These are phyloP conservation scores for Bombardia bombarda DNA, from an alignment of 495 filamentous ascomycete species.

Conservation along the genomic window DNA sequence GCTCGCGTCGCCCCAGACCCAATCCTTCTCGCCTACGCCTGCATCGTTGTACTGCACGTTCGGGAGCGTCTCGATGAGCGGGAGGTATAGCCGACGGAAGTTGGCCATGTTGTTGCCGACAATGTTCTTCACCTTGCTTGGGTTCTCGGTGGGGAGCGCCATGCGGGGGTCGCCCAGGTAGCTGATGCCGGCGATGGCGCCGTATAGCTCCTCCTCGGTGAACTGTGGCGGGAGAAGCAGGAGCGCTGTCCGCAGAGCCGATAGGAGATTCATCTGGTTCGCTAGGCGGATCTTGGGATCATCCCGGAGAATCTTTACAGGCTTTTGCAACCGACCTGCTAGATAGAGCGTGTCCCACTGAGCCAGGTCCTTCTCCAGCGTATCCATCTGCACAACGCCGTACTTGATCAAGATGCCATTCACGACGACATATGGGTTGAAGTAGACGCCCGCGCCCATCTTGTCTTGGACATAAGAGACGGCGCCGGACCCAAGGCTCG, in stretches of 20 bases:
- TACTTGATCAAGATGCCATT: constrained; percentile 97
- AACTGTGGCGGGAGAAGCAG: constrained; percentile 76
- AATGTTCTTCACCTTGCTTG: constrained; percentile 89
- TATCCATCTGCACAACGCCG: constrained; percentile 87
- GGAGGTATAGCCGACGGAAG: constrained; percentile 83
- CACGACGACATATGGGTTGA: constrained; percentile 92
- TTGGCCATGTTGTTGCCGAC: constrained; percentile 83
- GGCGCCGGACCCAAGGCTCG: constrained; percentile 74
- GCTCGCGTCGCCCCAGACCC: constrained; percentile 52
- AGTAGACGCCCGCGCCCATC: constrained; percentile 91
- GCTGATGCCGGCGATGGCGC: constrained; percentile 80
- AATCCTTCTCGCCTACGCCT: constrained; percentile 50
- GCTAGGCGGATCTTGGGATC: constrained; percentile 84
- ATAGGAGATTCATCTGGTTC: constrained; percentile 91
- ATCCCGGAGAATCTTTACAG: constrained; percentile 93
- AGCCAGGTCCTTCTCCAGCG: constrained; percentile 73
- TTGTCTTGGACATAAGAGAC: constrained; percentile 79
- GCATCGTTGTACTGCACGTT: constrained; percentile 76
- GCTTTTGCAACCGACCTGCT: constrained; percentile 90
- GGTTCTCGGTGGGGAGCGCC: constrained; percentile 78
- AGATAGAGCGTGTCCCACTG: constrained; percentile 91
- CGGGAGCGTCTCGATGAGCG: constrained; percentile 78
- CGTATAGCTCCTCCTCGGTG: constrained; percentile 81
- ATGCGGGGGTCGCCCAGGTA: constrained; percentile 95
- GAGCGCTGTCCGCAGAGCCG: constrained; percentile 81